Evolutionary conservation across 169 alveolate species (phyloP), one percentile per base, ranked within the genome.

Genomic region (Neospora caninum): DNA sequence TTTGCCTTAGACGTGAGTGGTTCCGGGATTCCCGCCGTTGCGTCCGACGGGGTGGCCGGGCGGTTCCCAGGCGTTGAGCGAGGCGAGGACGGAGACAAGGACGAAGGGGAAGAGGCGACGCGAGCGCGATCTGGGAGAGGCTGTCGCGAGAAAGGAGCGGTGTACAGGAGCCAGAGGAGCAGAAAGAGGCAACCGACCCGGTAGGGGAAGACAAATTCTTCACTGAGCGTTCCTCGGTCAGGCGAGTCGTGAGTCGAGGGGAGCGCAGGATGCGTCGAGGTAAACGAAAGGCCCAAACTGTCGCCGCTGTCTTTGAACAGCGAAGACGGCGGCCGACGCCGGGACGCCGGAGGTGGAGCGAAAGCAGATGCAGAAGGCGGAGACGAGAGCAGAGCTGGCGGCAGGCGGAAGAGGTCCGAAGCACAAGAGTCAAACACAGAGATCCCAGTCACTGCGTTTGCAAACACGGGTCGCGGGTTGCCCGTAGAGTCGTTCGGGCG

Each of bases 171-270:
- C 89, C 89, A 82, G 54, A 36, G 89, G 34, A 82, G 64, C 2
- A 82, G 89, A 18, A 82, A 36, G 41, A 82, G n/a, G 38, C 89
- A 82, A 7, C 89, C 89, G 34, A 42, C 89, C 34, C 89, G 89
- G 64, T 82, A 82, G 39, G 39, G 69, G 67, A 82, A 82, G 4
- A 10, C 67, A 9, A 22, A 18, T 6, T 80, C 88, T 45, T 80
- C 88, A 13, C 58, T 38, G 49, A 38, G 82, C 82, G 82, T 34
- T 69, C 39, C 82, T 29, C 58, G 4, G 58, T 49, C 58, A 49
- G 22, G 58, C 58, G 58, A 49, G 58, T 49, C 58, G 58, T 49
- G 58, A 49, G 4, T 13, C 4, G 58, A 49, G 13, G 58, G 13
- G 13, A 13, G 13, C 22, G 22, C 4, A 13, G 58, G 58, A 49